Percentiles rank a stretch among this genome's conserved stretches.
Evolutionary conservation across 768 basidiomycete genomes (phyloP).

Genomic region (Leccinum disarticulatum): DNA sequence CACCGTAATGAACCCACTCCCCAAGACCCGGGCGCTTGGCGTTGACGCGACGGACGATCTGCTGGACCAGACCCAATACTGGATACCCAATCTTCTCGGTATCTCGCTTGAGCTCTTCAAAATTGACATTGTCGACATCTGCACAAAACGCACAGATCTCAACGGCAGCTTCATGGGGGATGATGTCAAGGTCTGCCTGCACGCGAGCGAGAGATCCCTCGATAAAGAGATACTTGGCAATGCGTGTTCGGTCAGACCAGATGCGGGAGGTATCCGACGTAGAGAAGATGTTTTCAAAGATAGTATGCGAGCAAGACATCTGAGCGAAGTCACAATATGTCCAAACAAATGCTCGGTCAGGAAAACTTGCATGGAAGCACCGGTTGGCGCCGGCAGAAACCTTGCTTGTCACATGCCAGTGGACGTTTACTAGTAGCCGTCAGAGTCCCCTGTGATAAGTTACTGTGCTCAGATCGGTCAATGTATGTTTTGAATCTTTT

Average conservation of each 20-base stretch:
- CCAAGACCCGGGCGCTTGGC: conserved; percentile 35
- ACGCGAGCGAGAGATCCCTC: conserved; percentile 37
- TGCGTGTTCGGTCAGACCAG: conserved; percentile 40
- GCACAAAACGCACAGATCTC: conserved; percentile 36
- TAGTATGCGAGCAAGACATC: conserved; percentile 8
- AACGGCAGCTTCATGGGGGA: conserved; percentile 39
- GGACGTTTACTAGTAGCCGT: too few relatives aligned
- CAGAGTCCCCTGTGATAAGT: too few relatives aligned
- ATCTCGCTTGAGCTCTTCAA: conserved; percentile 38
- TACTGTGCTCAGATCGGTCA: too few relatives aligned
- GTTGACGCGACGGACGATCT: conserved; percentile 42
- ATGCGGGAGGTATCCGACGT: conserved; percentile 37
- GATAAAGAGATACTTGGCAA: conserved; percentile 27
- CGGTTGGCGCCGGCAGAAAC: too few relatives aligned
- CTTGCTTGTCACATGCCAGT: too few relatives aligned
- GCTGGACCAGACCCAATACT: conserved; percentile 44
- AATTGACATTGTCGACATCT: conserved; percentile 37
- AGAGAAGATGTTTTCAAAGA: conserved; percentile 44
- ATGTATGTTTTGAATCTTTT: too few relatives aligned
- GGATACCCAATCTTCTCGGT: conserved; percentile 47
- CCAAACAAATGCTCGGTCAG: too few relatives aligned
- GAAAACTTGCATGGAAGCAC: too few relatives aligned
- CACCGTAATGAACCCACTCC: conserved; percentile 50
- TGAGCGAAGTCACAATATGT: too few relatives aligned
- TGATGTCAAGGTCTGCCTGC: conserved; percentile 40